Evolutionary conservation across 2,329 filamentous ascomycete species (phyloP).

Genomic region (Pyrenophora teres): DNA sequence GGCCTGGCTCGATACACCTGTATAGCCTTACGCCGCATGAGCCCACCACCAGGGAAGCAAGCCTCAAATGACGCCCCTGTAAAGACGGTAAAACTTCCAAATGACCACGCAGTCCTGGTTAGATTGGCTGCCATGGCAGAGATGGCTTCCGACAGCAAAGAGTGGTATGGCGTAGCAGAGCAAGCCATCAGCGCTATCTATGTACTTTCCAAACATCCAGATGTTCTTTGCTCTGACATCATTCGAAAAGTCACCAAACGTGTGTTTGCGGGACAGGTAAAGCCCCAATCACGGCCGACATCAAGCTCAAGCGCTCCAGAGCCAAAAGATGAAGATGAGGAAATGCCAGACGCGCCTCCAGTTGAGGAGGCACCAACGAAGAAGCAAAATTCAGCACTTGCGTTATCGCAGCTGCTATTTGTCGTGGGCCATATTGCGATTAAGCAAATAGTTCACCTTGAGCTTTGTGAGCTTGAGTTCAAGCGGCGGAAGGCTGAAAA

Average conservation of each 20-base stretch:
- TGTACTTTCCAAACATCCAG: constrained; percentile 88
- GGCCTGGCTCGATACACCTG: constrained; percentile 94
- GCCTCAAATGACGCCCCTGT: constrained; percentile 60
- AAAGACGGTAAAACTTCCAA: constrained; percentile 75
- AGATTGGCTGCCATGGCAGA: constrained; percentile 85
- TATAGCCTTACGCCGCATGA: constrained; percentile 88
- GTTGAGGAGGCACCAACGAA: constrained; percentile 34
- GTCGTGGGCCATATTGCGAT: constrained; percentile 96
- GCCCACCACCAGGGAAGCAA: constrained; percentile 70
- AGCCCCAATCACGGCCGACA: constrained; percentile 35
- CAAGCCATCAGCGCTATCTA: constrained; percentile 97
- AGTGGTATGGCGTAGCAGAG: constrained; percentile 92
- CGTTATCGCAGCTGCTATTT: constrained; percentile 88
- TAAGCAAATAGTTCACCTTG: constrained; percentile 97
- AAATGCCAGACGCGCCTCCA: constrained; percentile 25
- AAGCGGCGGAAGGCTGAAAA: constrained; percentile 93
- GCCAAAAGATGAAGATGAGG: constrained; percentile 21
- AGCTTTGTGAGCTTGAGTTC: constrained; percentile 97
- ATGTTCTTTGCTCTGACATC: constrained; percentile 89
- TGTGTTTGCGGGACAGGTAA: constrained; percentile 70
- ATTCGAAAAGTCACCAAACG: constrained; percentile 82
- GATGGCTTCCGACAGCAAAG: constrained; percentile 84
- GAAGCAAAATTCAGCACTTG: constrained; percentile 71
- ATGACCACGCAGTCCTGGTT: constrained; percentile 85
- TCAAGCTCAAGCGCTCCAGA: constrained; percentile 42